phyloP scores from a whole-genome alignment of 805 yeast genomes.

The Lachancea thermotolerans region DNA sequence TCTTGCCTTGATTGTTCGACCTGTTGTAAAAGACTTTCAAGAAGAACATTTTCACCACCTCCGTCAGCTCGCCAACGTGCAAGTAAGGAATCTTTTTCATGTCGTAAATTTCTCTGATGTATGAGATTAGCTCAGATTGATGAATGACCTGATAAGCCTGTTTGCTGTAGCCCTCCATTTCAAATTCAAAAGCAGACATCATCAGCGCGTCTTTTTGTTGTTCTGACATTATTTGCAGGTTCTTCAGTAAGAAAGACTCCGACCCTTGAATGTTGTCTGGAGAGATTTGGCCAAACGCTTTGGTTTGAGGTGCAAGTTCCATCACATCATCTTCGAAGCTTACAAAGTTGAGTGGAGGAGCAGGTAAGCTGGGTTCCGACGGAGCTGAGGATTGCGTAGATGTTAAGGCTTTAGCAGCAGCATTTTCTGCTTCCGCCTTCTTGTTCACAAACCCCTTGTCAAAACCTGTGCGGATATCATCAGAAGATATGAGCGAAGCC shows the following conservation, averaged over 20 bases:
- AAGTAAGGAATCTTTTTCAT: conserved; percentile 31
- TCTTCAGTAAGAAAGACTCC: conserved; percentile 46
- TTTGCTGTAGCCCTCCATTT: conserved; percentile 52
- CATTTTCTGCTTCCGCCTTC: conserved; percentile 25
- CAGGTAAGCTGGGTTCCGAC: conserved; percentile 9
- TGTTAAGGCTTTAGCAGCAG: conserved; percentile 4
- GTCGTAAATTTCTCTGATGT: conserved; percentile 41
- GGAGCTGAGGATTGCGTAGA: not conserved
- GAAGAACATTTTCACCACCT: conserved; percentile 62
- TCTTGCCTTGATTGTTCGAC: conserved; percentile 49
- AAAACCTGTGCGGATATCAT: conserved; percentile 88
- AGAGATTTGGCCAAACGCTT: conserved; percentile 54
- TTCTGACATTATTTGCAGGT: conserved; percentile 65
- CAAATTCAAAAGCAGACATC: conserved; percentile 86
- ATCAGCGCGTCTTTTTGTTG: conserved; percentile 86
- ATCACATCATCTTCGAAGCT: conserved; percentile 40
- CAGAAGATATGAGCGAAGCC: conserved; percentile 71
- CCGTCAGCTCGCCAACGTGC: conserved; percentile 30
- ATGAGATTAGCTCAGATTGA: conserved; percentile 75
- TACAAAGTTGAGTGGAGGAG: conserved; percentile 21
- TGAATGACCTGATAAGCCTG: conserved; percentile 62
- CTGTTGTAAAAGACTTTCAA: conserved; percentile 42
- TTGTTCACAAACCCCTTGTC: conserved; percentile 78
- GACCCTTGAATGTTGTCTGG: conserved; percentile 41
- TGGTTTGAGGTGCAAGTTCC: conserved; percentile 56